phyloP scores from a whole-genome alignment of 768 basidiomycete species.

The Wakefieldia striispora region DNA sequence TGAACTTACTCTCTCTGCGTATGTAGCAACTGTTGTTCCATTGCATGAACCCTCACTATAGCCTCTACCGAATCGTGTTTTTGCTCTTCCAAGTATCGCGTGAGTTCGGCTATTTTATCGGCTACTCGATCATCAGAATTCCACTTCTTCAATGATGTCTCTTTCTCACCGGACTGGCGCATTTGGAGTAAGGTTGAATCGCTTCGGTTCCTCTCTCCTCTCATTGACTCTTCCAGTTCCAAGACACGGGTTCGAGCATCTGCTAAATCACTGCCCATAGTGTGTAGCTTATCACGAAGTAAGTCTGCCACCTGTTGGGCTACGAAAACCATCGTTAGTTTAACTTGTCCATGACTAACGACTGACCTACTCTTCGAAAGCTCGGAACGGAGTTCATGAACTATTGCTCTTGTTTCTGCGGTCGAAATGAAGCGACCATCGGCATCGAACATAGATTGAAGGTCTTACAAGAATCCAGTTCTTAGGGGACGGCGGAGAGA shows the following conservation, averaged over 20 bases:
- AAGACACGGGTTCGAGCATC: conserved; percentile 39
- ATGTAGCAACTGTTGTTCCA: conserved; percentile 27
- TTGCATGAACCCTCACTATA: conserved; percentile 19
- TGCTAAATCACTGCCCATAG: conserved; percentile 40
- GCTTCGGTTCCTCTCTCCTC: conserved; percentile 21
- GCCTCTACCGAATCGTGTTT: conserved; percentile 28
- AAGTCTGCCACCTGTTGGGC: conserved; percentile 50
- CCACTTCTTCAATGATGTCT: neutral
- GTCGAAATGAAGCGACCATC: conserved; percentile 26
- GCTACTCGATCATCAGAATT: conserved; percentile 19
- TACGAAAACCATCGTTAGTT: conserved; percentile 19
- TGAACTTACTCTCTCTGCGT: conserved; percentile 20
- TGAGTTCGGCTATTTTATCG: conserved; percentile 23
- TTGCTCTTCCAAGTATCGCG: conserved; percentile 26
- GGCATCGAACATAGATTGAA: conserved; percentile 29
- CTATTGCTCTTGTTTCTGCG: conserved; percentile 25
- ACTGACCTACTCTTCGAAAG: conserved; percentile 33
- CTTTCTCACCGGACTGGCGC: conserved; percentile 24
- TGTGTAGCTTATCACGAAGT: conserved; percentile 45
- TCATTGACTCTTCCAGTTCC: conserved; percentile 35
- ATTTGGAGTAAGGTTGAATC: conserved; percentile 22
- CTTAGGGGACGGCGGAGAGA: neutral
- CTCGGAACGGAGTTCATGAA: conserved; percentile 36
- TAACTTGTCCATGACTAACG: neutral
- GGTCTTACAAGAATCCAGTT: conserved; percentile 15